Conservation (phyloP, 495 filamentous ascomycete genomes). For the Penicillium cataractarum region DNA sequence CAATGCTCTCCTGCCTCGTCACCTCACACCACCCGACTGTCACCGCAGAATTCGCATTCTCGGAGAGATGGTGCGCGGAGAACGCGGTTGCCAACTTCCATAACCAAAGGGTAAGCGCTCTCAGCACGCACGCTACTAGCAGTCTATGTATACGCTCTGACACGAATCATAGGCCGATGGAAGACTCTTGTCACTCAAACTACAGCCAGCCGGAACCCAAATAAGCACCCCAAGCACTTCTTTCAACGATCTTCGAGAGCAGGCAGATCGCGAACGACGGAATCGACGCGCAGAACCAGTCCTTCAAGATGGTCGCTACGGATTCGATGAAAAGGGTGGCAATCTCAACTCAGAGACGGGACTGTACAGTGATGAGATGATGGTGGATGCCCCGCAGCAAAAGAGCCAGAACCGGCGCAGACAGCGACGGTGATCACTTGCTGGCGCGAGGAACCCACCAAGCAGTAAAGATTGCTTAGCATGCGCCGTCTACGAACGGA, state of each 20-base stretch:
- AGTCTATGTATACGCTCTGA: slow-evolving; percentile 23
- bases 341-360: slow-evolving; percentile 16
- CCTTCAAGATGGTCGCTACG: slow-evolving; percentile 63
- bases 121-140: neutral
- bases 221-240: slow-evolving; percentile 29
- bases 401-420: slow-evolving; percentile 28
- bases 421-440: slow-evolving; percentile 24
- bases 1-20: slow-evolving; percentile 72
- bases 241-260: slow-evolving; percentile 50
- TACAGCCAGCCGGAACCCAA: slow-evolving; percentile 56
- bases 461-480: neutral
- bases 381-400: slow-evolving; percentile 42
- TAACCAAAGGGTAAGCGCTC: slow-evolving; percentile 70
- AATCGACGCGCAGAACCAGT: slow-evolving; percentile 49
- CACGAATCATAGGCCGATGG: slow-evolving; percentile 71
- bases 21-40: slow-evolving; percentile 73
- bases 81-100: slow-evolving; percentile 82
- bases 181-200: slow-evolving; percentile 74
- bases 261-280: slow-evolving; percentile 51
- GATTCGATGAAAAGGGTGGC: slow-evolving; percentile 53
- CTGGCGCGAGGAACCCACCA: neutral
- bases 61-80: slow-evolving; percentile 76
- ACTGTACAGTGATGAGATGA: slow-evolving; percentile 50
- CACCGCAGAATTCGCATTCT: slow-evolving; percentile 83
- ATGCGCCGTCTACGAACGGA: neutral